A percentile compares a stretch with the other conserved stretches of the same genome.
phyloP scores from a whole-genome alignment of 352 stramenopile genomes.

The Phytophthora ramorum region DNA sequence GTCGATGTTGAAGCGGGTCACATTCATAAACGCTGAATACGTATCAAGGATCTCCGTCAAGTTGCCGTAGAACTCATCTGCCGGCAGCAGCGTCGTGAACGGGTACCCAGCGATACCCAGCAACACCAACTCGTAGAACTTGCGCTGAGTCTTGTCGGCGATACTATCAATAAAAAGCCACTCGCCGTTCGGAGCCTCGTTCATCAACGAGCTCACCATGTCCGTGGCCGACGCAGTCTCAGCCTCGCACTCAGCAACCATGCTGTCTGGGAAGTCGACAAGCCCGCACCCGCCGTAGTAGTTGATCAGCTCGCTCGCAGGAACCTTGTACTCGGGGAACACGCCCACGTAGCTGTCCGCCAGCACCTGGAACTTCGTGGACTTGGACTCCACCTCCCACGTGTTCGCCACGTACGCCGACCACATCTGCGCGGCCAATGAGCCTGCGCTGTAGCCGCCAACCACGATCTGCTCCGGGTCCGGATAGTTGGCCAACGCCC shows the following conservation, averaged over 20 bases:
- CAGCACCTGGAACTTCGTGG: slow-evolving; percentile 48
- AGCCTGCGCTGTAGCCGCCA: slow-evolving; percentile 55
- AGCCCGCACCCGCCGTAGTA: slow-evolving; percentile 50
- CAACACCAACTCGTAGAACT: slow-evolving; percentile 52
- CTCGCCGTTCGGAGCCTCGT: slow-evolving; percentile 27
- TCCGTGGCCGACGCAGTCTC: slow-evolving; percentile 31
- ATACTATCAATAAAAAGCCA: slow-evolving; percentile 63
- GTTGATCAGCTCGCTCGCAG: slow-evolving; percentile 39
- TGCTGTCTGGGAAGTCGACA: slow-evolving; percentile 33
- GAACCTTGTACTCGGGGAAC: slow-evolving; percentile 37
- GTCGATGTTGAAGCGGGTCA: slow-evolving; percentile 26
- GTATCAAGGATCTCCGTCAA: slow-evolving; percentile 39
- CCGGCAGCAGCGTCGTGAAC: slow-evolving; percentile 43
- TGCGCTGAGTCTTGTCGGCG: slow-evolving; percentile 48
- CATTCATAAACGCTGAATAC: slow-evolving; percentile 14
- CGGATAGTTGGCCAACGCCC: slow-evolving; percentile 63
- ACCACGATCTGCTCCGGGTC: slow-evolving; percentile 56
- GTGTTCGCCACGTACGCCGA: slow-evolving; percentile 45
- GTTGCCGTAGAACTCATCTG: slow-evolving; percentile 43
- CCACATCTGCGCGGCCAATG: slow-evolving; percentile 50
- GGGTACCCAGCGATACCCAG: slow-evolving; percentile 45
- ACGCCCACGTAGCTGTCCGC: slow-evolving; percentile 63
- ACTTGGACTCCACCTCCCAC: slow-evolving; percentile 52
- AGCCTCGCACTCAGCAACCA: slow-evolving; percentile 41
- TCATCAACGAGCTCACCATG: slow-evolving; percentile 42